Evolutionary conservation across 1,284 basidiomycete genomes (phyloP).

Genomic region (Rhodotorula sp.): DNA sequence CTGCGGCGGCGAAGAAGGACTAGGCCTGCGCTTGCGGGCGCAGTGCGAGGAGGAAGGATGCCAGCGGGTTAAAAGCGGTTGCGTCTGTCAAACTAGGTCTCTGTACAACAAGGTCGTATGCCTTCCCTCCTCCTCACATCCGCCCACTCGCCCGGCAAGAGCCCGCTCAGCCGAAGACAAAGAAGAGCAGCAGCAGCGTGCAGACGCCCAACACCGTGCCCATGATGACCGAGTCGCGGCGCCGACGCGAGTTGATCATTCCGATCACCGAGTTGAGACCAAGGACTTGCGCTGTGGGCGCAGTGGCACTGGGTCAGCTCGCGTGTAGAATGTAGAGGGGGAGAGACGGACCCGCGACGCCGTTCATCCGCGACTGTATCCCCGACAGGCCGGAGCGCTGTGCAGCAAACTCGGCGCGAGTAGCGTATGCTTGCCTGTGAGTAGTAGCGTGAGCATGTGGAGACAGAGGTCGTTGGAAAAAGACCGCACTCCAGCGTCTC

Average conservation of each 20-base stretch:
- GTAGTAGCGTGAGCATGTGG: neutral
- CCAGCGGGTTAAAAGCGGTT: neutral
- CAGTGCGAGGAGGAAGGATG: neutral
- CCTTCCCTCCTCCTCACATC: neutral
- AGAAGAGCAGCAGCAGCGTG: slow-evolving; percentile 74
- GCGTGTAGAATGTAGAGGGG: neutral
- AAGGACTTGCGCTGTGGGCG: slow-evolving; percentile 75
- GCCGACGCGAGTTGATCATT: slow-evolving; percentile 87
- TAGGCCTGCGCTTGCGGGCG: neutral
- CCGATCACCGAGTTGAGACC: slow-evolving; percentile 87
- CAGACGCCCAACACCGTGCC: slow-evolving; percentile 84
- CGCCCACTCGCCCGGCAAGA: no score
- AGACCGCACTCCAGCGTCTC: slow-evolving; percentile 77
- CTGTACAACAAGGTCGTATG: slow-evolving; percentile 2
- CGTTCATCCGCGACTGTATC: slow-evolving; percentile 79
- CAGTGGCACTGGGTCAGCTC: neutral
- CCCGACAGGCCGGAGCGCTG: slow-evolving; percentile 74
- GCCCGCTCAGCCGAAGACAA: slow-evolving; percentile 55
- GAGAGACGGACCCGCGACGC: slow-evolving; percentile 68
- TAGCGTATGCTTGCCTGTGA: slow-evolving; percentile 91
- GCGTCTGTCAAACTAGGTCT: neutral
- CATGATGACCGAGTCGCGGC: slow-evolving; percentile 86
- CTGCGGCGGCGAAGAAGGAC: slow-evolving; percentile 10
- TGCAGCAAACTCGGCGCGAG: slow-evolving; percentile 86
- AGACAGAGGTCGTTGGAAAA: slow-evolving; percentile 7